A percentile compares a stretch with the other conserved stretches of the same genome.
Evolutionary conservation across 768 basidiomycete genomes (phyloP).

Genomic region (Psilocybe tampanensis): DNA sequence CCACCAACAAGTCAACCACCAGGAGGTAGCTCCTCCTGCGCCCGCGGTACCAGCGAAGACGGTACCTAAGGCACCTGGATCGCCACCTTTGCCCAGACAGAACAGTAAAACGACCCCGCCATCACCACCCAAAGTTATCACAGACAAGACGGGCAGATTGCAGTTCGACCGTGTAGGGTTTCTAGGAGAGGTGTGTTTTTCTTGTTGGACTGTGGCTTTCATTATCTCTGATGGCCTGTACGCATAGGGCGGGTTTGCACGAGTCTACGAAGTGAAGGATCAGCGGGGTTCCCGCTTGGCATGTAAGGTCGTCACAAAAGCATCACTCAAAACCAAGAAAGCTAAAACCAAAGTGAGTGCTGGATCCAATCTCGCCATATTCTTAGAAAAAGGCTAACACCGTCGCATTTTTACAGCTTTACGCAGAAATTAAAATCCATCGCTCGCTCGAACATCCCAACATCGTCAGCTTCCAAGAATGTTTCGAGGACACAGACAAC

Average conservation of each 20-base stretch:
- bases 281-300: conserved; percentile 64
- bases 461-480: conserved; percentile 89
- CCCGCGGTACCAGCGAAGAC: conserved; percentile 33
- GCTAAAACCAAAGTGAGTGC: conserved; percentile 88
- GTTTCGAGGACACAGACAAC: conserved; percentile 93
- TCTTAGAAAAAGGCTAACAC: neutral
- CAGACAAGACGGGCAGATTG: conserved; percentile 57
- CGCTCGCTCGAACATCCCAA: conserved; percentile 89
- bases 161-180: conserved; percentile 78
- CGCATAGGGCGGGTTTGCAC: conserved; percentile 83
- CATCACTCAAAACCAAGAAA: conserved; percentile 91
- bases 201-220: neutral
- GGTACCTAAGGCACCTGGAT: conserved; percentile 44
- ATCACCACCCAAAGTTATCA: conserved; percentile 77
- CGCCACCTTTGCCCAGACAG: conserved; percentile 78
- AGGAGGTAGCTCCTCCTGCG: neutral
- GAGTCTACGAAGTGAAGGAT: conserved; percentile 95
- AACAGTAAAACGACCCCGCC: conserved; percentile 83
- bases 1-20: too few relatives aligned
- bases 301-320: conserved; percentile 95
- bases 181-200: conserved; percentile 77
- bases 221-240: neutral
- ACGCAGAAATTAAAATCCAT: conserved; percentile 99
- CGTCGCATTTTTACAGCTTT: conserved; percentile 57
- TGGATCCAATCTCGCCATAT: neutral